phyloP scores from a whole-genome alignment of 1,139 yeast genomes.

The Pichia sorboxylosa region DNA sequence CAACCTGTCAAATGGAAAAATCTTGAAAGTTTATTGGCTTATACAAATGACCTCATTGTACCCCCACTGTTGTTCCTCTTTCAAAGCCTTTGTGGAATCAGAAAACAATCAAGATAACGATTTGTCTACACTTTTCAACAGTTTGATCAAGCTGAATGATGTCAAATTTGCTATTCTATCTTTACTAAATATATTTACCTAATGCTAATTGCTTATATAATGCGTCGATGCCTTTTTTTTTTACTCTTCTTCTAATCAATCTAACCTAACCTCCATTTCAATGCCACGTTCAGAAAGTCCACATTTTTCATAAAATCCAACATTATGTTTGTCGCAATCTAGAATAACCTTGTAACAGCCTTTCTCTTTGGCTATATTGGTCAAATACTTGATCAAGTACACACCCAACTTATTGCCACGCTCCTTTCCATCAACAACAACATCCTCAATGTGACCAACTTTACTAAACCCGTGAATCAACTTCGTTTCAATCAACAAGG shows the following conservation, averaged over 20 bases:
- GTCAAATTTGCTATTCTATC: slow-evolving; percentile 7
- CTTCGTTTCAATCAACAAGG: slow-evolving; percentile 49
- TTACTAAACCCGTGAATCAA: slow-evolving; percentile 67
- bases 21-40: background rate
- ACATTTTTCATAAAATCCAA: slow-evolving; percentile 83
- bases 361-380: slow-evolving; percentile 40
- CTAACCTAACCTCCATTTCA: slow-evolving; percentile 42
- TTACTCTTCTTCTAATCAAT: too few relatives aligned
- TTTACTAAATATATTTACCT: slow-evolving; percentile 3
- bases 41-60: background rate
- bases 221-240: too few relatives aligned
- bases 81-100: slow-evolving; percentile 1
- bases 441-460: slow-evolving; percentile 94
- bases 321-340: slow-evolving; percentile 78
- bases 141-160: slow-evolving; percentile 4
- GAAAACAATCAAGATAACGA: background rate
- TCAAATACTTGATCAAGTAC: slow-evolving; percentile 50
- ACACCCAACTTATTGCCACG: slow-evolving; percentile 81
- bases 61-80: slow-evolving; percentile 5
- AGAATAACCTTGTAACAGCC: slow-evolving; percentile 85
- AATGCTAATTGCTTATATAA: too few relatives aligned
- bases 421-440: slow-evolving; percentile 62
- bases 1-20: background rate
- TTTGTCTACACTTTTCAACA: slow-evolving; percentile 3
- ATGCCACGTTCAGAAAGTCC: slow-evolving; percentile 55